Evolutionary conservation across 306 rosid genomes (phyloP).

Genomic region (barrel medic (Medicago truncatula)): DNA sequence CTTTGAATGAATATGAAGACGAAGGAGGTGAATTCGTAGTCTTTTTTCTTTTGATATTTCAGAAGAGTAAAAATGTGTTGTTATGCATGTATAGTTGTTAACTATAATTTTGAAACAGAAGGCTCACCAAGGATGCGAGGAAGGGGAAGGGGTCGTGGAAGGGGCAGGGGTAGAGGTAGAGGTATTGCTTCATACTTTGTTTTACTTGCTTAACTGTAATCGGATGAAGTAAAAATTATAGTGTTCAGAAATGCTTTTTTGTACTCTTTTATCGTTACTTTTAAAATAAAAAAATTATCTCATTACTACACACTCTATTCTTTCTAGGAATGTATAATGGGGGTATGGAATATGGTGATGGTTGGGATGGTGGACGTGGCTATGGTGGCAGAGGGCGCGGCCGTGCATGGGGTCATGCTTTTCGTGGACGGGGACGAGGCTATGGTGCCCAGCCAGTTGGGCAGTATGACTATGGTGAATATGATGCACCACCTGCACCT

Average conservation of each 20-base stretch:
- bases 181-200: conserved; percentile 50
- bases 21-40: conserved; percentile 67
- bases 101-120: conserved; percentile 55
- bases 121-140: conserved; percentile 71
- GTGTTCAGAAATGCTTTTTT: background rate
- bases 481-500: conserved; percentile 63
- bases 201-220: conserved; percentile 11
- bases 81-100: conserved; percentile 1
- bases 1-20: conserved; percentile 71
- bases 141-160: conserved; percentile 70
- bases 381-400: conserved; percentile 82
- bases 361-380: conserved; percentile 80
- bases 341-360: conserved; percentile 74
- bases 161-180: conserved; percentile 68
- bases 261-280: background rate
- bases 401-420: conserved; percentile 63
- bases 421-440: conserved; percentile 68
- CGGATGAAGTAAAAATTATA: background rate
- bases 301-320: background rate
- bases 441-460: conserved; percentile 64
- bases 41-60: conserved; percentile 24
- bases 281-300: conserved; percentile 18
- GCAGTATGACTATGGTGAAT: conserved; percentile 70
- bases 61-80: background rate
- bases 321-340: conserved; percentile 69